These are phyloP conservation scores for Elsinoe fawcettii DNA, from an alignment of 2,329 filamentous ascomycete species.

Conservation along the genomic window DNA sequence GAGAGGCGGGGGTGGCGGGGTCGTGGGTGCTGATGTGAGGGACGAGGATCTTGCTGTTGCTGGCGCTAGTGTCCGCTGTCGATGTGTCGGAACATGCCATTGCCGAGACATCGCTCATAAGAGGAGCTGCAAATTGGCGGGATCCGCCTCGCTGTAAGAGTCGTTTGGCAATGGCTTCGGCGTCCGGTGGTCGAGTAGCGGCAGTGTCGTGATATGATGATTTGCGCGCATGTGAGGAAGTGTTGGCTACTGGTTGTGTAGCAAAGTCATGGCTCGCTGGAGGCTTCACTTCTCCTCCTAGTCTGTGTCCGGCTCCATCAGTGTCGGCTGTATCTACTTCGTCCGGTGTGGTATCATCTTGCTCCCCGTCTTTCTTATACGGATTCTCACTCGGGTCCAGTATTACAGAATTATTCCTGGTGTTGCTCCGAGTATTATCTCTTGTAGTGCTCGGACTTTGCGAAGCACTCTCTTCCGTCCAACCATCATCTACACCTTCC, in stretches of 20 bases:
- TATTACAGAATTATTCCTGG: slow-evolving; percentile 20
- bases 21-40: slow-evolving; percentile 34
- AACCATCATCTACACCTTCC: slow-evolving; percentile 21
- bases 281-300: not conserved
- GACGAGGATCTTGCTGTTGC: slow-evolving; percentile 29
- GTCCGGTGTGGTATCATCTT: not conserved
- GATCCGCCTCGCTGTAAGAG: slow-evolving; percentile 54
- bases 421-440: slow-evolving; percentile 20
- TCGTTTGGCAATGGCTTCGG: slow-evolving; percentile 59
- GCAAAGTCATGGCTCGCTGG: not conserved
- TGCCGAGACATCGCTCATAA: slow-evolving; percentile 56
- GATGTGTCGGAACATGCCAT: slow-evolving; percentile 26
- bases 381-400: slow-evolving; percentile 18
- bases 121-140: slow-evolving; percentile 50
- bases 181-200: slow-evolving; percentile 39
- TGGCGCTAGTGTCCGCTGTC: slow-evolving; percentile 17
- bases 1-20: slow-evolving; percentile 17
- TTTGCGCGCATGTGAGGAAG: not conserved
- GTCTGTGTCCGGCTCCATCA: not conserved
- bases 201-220: slow-evolving; percentile 1
- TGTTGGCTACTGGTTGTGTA: not conserved
- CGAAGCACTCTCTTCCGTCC: slow-evolving; percentile 22
- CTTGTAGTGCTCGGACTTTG: slow-evolving; percentile 20
- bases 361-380: slow-evolving; percentile 13
- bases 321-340: not conserved